A percentile compares a stretch with the other conserved stretches of the same genome.
phyloP scores from a whole-genome alignment of 2,329 filamentous ascomycete species.

The Chrysosporium keratinophilum region DNA sequence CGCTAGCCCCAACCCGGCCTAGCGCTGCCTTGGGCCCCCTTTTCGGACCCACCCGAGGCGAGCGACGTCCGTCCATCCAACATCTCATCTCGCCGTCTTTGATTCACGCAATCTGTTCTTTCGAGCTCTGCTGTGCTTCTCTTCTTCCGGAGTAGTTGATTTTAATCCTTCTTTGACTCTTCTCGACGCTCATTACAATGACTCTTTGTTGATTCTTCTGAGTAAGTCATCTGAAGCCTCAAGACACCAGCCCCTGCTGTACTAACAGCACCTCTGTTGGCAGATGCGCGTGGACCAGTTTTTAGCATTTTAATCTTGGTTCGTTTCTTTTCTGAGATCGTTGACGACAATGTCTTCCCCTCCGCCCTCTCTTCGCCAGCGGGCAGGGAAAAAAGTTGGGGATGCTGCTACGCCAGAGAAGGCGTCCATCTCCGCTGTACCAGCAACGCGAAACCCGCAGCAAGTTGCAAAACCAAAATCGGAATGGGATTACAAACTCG shows the following conservation, averaged over 20 bases:
- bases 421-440: slow-evolving; percentile 4
- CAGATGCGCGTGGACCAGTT: not conserved
- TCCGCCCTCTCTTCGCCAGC: slow-evolving; percentile 33
- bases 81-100: not conserved
- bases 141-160: not conserved
- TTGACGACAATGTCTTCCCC: slow-evolving; percentile 6
- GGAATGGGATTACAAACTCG: slow-evolving; percentile 76
- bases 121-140: not conserved
- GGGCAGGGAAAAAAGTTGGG: slow-evolving; percentile 32
- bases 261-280: not conserved
- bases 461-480: slow-evolving; percentile 1
- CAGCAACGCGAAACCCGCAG: slow-evolving; percentile 12
- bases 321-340: not conserved
- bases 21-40: not conserved
- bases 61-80: not conserved
- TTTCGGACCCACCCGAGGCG: not conserved
- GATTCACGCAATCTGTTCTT: slow-evolving; percentile 5
- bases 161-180: slow-evolving; percentile 7
- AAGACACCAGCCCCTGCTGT: not conserved
- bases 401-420: slow-evolving; percentile 18
- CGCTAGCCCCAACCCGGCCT: not conserved
- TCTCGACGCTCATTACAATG: slow-evolving; percentile 19
- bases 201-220: slow-evolving; percentile 11
- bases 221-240: not conserved
- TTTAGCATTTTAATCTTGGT: not conserved